A percentile compares a stretch with the other conserved stretches of the same genome.
phyloP scores from a whole-genome alignment of 805 yeast species.

The Metschnikowia noctiluminum region DNA sequence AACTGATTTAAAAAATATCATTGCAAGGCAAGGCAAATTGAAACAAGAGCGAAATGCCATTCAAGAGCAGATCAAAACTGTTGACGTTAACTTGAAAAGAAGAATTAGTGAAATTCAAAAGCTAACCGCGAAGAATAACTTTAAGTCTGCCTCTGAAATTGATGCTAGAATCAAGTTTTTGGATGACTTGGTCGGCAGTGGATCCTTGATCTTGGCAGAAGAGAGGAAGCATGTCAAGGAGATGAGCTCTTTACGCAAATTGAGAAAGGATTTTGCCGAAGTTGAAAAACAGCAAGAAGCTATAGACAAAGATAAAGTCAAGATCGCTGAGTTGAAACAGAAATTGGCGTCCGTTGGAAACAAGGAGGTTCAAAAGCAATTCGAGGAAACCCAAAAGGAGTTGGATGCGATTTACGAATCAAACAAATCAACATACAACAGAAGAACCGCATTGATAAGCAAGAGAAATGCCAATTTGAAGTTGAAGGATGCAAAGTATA shows the following conservation, averaged over 20 bases:
- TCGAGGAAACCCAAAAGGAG: slow-evolving; percentile 64
- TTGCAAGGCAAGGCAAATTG: slow-evolving; percentile 46
- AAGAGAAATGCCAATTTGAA: slow-evolving; percentile 66
- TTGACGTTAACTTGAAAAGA: slow-evolving; percentile 70
- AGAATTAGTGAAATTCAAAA: slow-evolving; percentile 72
- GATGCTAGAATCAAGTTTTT: slow-evolving; percentile 61
- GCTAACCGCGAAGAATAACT: slow-evolving; percentile 65
- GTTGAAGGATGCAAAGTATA: slow-evolving; percentile 66
- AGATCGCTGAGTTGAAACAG: slow-evolving; percentile 72
- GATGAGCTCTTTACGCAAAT: slow-evolving; percentile 75
- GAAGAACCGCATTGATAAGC: slow-evolving; percentile 60
- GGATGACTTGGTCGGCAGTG: slow-evolving; percentile 74
- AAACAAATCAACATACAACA: slow-evolving; percentile 60
- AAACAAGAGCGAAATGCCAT: slow-evolving; percentile 48
- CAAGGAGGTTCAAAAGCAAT: slow-evolving; percentile 63
- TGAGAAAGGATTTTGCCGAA: slow-evolving; percentile 71
- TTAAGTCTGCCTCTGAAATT: slow-evolving; percentile 64
- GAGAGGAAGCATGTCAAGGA: slow-evolving; percentile 86
- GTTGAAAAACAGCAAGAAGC: slow-evolving; percentile 73
- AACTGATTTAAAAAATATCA: slow-evolving; percentile 38
- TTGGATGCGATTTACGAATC: slow-evolving; percentile 62
- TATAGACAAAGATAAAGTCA: slow-evolving; percentile 73
- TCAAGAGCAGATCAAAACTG: slow-evolving; percentile 66
- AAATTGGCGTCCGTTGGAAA: slow-evolving; percentile 56
- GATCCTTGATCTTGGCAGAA: slow-evolving; percentile 80